phyloP scores from a whole-genome alignment of 495 filamentous ascomycete species.

The Jackrogersella minutella region DNA sequence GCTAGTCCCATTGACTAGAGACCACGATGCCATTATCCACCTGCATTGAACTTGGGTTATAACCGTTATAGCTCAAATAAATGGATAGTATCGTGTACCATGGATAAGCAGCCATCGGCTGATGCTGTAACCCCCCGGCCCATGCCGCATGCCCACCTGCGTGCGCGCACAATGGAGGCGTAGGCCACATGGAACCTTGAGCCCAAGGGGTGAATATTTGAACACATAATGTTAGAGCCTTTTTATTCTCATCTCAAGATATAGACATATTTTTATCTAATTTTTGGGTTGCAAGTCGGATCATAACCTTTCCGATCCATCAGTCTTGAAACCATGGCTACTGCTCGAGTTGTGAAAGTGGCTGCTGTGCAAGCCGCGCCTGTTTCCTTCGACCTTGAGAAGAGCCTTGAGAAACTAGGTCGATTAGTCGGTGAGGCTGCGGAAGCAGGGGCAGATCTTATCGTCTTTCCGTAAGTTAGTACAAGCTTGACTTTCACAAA shows the following conservation, averaged over 20 bases:
- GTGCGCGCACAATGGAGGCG: background rate
- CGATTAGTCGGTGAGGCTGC: conserved; percentile 53
- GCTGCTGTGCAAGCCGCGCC: conserved; percentile 56
- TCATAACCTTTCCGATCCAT: conserved; percentile 10
- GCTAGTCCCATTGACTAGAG: conserved; percentile 18
- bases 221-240: background rate
- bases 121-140: conserved; percentile 21
- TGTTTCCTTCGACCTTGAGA: conserved; percentile 51
- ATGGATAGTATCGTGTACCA: background rate
- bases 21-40: conserved; percentile 25
- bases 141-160: conserved; percentile 19
- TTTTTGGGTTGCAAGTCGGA: conserved; percentile 9
- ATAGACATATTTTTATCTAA: background rate
- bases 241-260: conserved; percentile 4
- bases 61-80: conserved; percentile 11
- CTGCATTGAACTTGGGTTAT: conserved; percentile 14
- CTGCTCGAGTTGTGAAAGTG: conserved; percentile 36
- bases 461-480: conserved; percentile 56
- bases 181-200: background rate
- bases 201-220: conserved; percentile 11
- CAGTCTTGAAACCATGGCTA: conserved; percentile 29
- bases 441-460: conserved; percentile 51
- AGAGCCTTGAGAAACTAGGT: conserved; percentile 50
- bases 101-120: conserved; percentile 9
- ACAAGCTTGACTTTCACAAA: conserved; percentile 23